Evolutionary conservation across 2,329 filamentous ascomycete genomes (phyloP), one percentile per base, ranked within the genome.

Genomic region (Xylariaceae sp.): DNA sequence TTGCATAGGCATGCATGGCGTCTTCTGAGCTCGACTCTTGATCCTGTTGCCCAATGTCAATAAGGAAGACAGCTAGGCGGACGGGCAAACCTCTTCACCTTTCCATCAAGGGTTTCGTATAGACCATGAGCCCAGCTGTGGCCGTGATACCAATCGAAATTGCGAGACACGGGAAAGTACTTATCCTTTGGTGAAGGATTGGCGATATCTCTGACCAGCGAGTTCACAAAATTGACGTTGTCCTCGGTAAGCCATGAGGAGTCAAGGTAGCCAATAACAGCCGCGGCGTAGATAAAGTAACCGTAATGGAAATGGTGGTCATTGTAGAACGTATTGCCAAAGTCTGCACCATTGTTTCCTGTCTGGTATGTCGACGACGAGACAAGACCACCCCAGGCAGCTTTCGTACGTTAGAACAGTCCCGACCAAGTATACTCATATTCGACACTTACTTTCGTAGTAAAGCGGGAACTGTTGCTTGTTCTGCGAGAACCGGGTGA

Each of bases 71-170:
- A 19, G 15, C 19, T 29, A 22, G 12, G 22, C 3, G 22, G 22
- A 26, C 22, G 22, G 11, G 22, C 22, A 16, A 26, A 4, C 3
- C 3, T 3, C 29, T 54, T 39, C 35, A 70, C 81, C 66, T 90
- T 90, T 46, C 87, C 87, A 60, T 91, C 85, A 41, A 69, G 70
- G 29, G 77, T 73, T 47, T 85, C 78, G 54, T 80, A 87, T 4
- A 91, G 66, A 1, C 87, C 87, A 41, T 88, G 89, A 2, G 91
- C 91, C 89, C 91, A 96, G 44, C 85, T 89, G 71, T 97, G 93
- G 2, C 91, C 93, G 57, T 94, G 82, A 63, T 83, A 97, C 88
- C 89, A 96, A 65, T 97, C 93, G 58, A 96, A 97, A 42, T 73
- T 79, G 37, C 93, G 79, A 47, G 78, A 90, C 52, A 88, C 83